Percentiles rank a stretch among this genome's conserved stretches.
These are phyloP conservation scores for Collybia sp. DNA, from an alignment of 768 basidiomycete genomes.

Conservation along the genomic window DNA sequence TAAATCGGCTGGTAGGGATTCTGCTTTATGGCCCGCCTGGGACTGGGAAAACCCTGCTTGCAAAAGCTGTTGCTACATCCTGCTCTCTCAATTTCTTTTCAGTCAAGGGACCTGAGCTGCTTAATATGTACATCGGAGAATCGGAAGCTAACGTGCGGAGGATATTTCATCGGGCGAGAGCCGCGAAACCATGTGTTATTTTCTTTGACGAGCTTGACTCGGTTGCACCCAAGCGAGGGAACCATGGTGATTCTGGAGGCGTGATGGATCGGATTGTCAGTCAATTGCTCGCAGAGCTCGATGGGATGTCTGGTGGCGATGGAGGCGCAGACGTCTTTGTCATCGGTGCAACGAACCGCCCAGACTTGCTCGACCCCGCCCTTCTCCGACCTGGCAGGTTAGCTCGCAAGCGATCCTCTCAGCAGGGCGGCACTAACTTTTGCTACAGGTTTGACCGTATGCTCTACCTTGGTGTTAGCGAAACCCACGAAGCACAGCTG, in stretches of 20 bases:
- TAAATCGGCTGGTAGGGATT: conserved; percentile 49
- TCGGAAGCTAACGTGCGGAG: conserved; percentile 96
- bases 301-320: conserved; percentile 73
- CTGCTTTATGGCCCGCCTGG: conserved; percentile 94
- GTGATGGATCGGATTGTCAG: conserved; percentile 99
- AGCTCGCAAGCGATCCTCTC: conserved; percentile 9
- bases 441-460: conserved; percentile 86
- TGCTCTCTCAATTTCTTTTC: conserved; percentile 95
- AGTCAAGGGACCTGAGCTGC: conserved; percentile 92
- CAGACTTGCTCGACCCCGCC: conserved; percentile 88
- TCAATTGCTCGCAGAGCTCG: conserved; percentile 89
- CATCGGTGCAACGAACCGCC: conserved; percentile 93
- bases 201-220: conserved; percentile 98
- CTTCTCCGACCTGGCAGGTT: conserved; percentile 85
- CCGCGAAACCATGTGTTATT: conserved; percentile 91
- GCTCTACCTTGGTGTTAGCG: conserved; percentile 92
- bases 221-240: conserved; percentile 90
- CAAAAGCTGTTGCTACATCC: conserved; percentile 94
- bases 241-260: conserved; percentile 93
- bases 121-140: conserved; percentile 99
- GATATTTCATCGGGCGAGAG: conserved; percentile 86
- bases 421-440: conserved; percentile 1
- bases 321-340: conserved; percentile 80
- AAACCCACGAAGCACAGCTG: conserved; percentile 78
- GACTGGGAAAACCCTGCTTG: conserved; percentile 92